Conservation (phyloP, 441 rosid genomes). For the Capsella rubella region DNA sequence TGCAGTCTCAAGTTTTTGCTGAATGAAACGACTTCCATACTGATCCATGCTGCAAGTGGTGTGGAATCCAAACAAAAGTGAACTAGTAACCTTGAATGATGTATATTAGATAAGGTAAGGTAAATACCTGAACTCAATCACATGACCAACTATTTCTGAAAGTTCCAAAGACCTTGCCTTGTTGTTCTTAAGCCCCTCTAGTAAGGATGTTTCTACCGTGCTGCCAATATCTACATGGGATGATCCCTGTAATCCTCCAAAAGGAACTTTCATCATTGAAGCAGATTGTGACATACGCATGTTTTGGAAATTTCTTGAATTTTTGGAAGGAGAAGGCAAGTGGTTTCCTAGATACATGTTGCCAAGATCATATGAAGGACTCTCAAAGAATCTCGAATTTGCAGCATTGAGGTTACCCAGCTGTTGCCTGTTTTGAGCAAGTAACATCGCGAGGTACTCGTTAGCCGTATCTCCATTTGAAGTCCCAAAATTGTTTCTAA, state of each 20-base stretch:
- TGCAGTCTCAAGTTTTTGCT: slow-evolving; percentile 90
- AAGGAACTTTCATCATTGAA: slow-evolving; percentile 67
- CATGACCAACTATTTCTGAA: slow-evolving; percentile 72
- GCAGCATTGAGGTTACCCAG: slow-evolving; percentile 59
- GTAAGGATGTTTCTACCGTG: slow-evolving; percentile 63
- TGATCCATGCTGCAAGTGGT: slow-evolving; percentile 80
- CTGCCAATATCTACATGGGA: slow-evolving; percentile 63
- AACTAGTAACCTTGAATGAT: slow-evolving; percentile 21
- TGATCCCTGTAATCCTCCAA: slow-evolving; percentile 58
- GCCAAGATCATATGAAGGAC: slow-evolving; percentile 60
- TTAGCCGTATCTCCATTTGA: slow-evolving; percentile 58
- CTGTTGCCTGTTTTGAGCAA: slow-evolving; percentile 80
- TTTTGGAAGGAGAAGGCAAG: slow-evolving; percentile 59
- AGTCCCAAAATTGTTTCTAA: slow-evolving; percentile 55
- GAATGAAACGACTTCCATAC: slow-evolving; percentile 95
- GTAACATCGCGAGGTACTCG: slow-evolving; percentile 70
- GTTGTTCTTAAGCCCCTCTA: slow-evolving; percentile 87
- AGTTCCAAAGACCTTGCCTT: slow-evolving; percentile 78
- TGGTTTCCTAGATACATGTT: slow-evolving; percentile 59
- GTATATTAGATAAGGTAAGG: slow-evolving; percentile 16
- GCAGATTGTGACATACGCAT: slow-evolving; percentile 57
- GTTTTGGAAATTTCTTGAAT: slow-evolving; percentile 62
- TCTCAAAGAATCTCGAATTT: slow-evolving; percentile 59
- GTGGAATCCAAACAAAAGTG: slow-evolving; percentile 26
- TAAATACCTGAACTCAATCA: slow-evolving; percentile 84